A percentile compares a stretch with the other conserved stretches of the same genome.
These are phyloP conservation scores for Gentiana dahurica DNA, from an alignment of 257 asterid genomes.

Conservation along the genomic window DNA sequence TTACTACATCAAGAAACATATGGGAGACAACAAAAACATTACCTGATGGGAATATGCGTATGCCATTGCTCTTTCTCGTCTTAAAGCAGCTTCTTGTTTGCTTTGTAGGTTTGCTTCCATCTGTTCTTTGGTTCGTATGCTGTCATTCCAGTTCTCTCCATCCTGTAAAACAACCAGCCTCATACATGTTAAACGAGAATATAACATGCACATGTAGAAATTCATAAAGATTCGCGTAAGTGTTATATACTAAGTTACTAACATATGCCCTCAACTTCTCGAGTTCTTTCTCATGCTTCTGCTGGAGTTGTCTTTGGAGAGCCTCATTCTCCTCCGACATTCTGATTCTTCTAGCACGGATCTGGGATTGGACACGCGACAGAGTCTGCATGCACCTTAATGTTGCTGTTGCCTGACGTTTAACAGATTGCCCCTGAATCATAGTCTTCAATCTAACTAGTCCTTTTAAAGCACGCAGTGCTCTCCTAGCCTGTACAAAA, in stretches of 20 bases:
- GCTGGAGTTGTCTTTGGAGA: conserved; percentile 62
- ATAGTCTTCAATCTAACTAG: conserved; percentile 51
- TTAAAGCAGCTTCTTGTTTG: conserved; percentile 57
- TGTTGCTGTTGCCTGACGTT: conserved; percentile 56
- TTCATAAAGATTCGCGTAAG: background rate
- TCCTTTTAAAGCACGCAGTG: conserved; percentile 59
- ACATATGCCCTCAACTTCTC: conserved; percentile 49
- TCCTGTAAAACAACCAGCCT: conserved; percentile 17
- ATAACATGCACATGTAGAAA: too few species aligned
- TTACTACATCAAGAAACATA: background rate
- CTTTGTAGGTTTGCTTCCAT: conserved; percentile 44
- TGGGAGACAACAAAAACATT: background rate
- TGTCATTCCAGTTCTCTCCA: conserved; percentile 64
- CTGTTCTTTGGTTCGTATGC: conserved; percentile 60
- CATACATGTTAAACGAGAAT: conserved; percentile 1
- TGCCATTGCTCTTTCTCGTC: conserved; percentile 86
- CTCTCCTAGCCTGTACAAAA: conserved; percentile 57
- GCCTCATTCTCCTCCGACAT: conserved; percentile 53
- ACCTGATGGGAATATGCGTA: conserved; percentile 73
- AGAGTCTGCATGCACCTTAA: conserved; percentile 63
- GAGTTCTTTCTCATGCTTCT: conserved; percentile 51
- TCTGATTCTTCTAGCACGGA: conserved; percentile 51
- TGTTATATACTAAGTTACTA: conserved; percentile 45
- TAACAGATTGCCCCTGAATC: conserved; percentile 50
- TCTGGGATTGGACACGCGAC: conserved; percentile 59